Evolutionary conservation across 345 rosid genomes (phyloP).

Genomic region (Ceriops decandra): DNA sequence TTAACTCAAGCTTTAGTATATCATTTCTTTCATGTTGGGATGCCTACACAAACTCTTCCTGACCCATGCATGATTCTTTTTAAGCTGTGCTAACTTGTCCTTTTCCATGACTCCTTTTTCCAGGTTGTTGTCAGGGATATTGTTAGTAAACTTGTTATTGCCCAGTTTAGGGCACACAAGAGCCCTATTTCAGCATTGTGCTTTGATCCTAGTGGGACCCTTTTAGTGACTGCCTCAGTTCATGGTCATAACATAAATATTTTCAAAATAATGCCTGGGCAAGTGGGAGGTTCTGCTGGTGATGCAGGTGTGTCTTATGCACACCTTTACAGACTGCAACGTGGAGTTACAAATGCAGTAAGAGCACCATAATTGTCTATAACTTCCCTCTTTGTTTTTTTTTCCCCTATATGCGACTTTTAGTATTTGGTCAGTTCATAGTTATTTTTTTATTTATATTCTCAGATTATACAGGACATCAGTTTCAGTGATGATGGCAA

Average conservation of each 20-base stretch:
- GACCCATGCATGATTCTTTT: background rate
- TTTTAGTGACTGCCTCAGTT: slow-evolving; percentile 88
- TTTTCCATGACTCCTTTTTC: slow-evolving; percentile 5
- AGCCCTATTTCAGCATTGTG: slow-evolving; percentile 85
- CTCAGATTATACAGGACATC: slow-evolving; percentile 90
- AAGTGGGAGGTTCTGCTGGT: slow-evolving; percentile 35
- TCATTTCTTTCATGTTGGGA: background rate
- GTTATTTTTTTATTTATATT: background rate
- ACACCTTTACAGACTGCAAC: slow-evolving; percentile 86
- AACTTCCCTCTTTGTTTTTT: background rate
- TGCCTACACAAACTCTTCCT: background rate
- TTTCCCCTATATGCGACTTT: background rate
- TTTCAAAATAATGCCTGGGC: slow-evolving; percentile 67
- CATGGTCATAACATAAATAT: slow-evolving; percentile 90
- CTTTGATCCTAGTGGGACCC: slow-evolving; percentile 89
- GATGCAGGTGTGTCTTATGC: slow-evolving; percentile 44
- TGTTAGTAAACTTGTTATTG: slow-evolving; percentile 54
- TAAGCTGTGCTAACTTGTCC: background rate
- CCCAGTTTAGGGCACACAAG: slow-evolving; percentile 89
- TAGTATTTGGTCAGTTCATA: background rate
- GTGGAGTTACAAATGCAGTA: slow-evolving; percentile 96
- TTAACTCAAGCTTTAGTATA: background rate
- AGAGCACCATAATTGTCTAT: slow-evolving; percentile 20
- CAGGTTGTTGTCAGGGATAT: slow-evolving; percentile 88
- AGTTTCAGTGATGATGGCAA: slow-evolving; percentile 81